These are phyloP conservation scores for Rutstroemia sydowiana DNA, from an alignment of 2,329 filamentous ascomycete species.

Conservation along the genomic window DNA sequence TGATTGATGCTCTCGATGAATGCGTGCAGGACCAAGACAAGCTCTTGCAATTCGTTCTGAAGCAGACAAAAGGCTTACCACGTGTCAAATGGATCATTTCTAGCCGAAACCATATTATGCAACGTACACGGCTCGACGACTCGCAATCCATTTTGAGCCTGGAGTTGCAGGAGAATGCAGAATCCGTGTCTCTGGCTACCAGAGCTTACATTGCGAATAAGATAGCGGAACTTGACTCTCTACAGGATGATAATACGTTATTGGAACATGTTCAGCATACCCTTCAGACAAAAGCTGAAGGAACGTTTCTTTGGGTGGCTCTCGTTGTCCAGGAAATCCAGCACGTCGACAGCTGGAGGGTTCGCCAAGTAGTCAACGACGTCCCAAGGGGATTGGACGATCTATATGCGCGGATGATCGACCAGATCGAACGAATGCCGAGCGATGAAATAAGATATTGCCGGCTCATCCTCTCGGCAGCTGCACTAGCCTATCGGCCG, in stretches of 20 bases:
- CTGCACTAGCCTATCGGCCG: background rate
- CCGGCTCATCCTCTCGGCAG: background rate
- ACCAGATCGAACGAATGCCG: background rate
- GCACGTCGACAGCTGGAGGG: background rate
- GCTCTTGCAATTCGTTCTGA: background rate
- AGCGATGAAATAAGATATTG: background rate
- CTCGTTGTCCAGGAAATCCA: background rate
- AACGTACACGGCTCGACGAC: too few species aligned
- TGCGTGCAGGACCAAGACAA: background rate
- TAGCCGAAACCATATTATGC: background rate
- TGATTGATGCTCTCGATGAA: background rate
- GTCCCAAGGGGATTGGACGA: background rate
- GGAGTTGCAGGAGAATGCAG: constrained; percentile 1
- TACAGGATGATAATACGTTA: background rate
- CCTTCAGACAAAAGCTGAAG: background rate
- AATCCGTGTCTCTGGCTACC: background rate
- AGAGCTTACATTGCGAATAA: background rate
- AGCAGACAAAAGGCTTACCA: background rate
- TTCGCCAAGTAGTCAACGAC: background rate
- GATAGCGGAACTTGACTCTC: background rate
- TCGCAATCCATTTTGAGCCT: background rate
- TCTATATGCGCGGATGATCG: background rate
- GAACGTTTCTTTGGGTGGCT: constrained; percentile 1
- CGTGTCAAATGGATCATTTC: background rate
- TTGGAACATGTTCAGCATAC: background rate